Evolutionary conservation across 2,329 filamentous ascomycete genomes (phyloP).

Genomic region (Boeremia exigua): DNA sequence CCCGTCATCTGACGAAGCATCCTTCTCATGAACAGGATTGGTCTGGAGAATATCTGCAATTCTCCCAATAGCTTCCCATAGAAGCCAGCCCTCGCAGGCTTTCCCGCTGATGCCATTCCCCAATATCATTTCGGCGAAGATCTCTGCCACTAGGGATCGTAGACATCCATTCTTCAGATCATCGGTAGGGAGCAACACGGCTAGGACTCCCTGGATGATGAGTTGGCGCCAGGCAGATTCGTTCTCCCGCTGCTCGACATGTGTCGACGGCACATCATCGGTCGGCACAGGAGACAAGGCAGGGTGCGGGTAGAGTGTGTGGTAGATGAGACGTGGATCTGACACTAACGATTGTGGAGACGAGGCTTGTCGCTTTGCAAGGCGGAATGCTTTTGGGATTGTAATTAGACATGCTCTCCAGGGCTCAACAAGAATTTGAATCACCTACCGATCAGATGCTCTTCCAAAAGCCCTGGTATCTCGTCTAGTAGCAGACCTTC

Average conservation of each 20-base stretch:
- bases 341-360: constrained; percentile 65
- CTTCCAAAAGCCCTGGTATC: constrained; percentile 79
- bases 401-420: constrained; percentile 32
- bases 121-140: constrained; percentile 88
- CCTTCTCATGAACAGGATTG: constrained; percentile 39
- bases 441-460: constrained; percentile 75
- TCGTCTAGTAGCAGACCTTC: constrained; percentile 86
- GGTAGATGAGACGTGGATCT: constrained; percentile 75
- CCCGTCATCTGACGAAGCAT: constrained; percentile 35
- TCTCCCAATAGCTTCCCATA: constrained; percentile 85
- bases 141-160: constrained; percentile 81
- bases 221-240: constrained; percentile 87
- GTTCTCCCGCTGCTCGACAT: constrained; percentile 71
- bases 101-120: constrained; percentile 81
- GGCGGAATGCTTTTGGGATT: constrained; percentile 69
- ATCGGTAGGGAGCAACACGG: constrained; percentile 86
- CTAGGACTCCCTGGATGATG: constrained; percentile 80
- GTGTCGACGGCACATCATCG: constrained; percentile 57
- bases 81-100: constrained; percentile 83
- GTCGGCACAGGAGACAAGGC: constrained; percentile 78
- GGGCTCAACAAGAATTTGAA: constrained; percentile 28
- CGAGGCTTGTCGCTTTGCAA: constrained; percentile 63
- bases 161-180: constrained; percentile 89
- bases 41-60: constrained; percentile 59
- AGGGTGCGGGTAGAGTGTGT: constrained; percentile 81